A percentile compares a stretch with the other conserved stretches of the same genome.
These are phyloP conservation scores for Neurospora sp. DNA, from an alignment of 495 filamentous ascomycete species.

Conservation along the genomic window DNA sequence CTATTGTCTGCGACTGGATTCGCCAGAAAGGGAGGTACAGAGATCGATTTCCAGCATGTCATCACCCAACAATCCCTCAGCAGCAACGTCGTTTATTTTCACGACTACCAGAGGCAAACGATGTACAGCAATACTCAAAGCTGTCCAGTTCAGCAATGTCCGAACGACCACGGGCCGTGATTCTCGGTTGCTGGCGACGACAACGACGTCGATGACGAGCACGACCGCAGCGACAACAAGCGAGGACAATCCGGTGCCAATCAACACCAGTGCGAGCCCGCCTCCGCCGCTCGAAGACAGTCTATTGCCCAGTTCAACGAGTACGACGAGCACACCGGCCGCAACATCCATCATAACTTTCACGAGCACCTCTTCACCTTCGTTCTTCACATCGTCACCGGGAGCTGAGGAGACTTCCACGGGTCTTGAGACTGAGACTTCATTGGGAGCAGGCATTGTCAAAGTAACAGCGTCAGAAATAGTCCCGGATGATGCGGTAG, in stretches of 20 bases:
- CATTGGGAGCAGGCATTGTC: background rate
- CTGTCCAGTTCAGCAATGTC: slow-evolving; percentile 7
- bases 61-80: slow-evolving; percentile 23
- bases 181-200: slow-evolving; percentile 1
- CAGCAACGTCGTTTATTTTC: slow-evolving; percentile 21
- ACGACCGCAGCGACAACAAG: slow-evolving; percentile 1
- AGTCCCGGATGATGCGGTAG: slow-evolving; percentile 5
- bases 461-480: slow-evolving; percentile 10
- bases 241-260: slow-evolving; percentile 6
- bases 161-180: slow-evolving; percentile 5
- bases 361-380: slow-evolving; percentile 8
- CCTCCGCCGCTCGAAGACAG: slow-evolving; percentile 4
- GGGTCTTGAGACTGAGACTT: background rate
- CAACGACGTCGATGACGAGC: slow-evolving; percentile 11
- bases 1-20: slow-evolving; percentile 31
- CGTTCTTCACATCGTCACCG: background rate
- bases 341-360: slow-evolving; percentile 7
- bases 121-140: slow-evolving; percentile 39
- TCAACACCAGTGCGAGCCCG: slow-evolving; percentile 6
- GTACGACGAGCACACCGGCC: slow-evolving; percentile 25
- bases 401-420: background rate
- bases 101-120: slow-evolving; percentile 34
- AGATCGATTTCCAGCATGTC: slow-evolving; percentile 20
- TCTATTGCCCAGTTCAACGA: slow-evolving; percentile 11
- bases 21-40: slow-evolving; percentile 16